Evolutionary conservation across 129 eudicot genomes (phyloP), one percentile per base, ranked within the genome.

Genomic region (Kitagawia praeruptora): DNA sequence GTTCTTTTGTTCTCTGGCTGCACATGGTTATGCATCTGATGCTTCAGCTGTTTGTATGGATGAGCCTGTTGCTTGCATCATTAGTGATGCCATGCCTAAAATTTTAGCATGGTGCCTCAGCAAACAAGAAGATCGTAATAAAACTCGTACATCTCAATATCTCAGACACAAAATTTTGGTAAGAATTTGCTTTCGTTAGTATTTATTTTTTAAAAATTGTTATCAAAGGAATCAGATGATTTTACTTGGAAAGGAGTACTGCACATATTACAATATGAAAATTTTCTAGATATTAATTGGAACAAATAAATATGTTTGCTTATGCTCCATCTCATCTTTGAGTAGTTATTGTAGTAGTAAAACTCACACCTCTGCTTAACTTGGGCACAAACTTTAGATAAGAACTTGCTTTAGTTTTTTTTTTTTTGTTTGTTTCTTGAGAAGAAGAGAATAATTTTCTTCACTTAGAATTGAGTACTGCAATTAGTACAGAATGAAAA

Each of bases 121-220:
- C 3, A 77, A 78, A 46, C 84, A 75, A 28, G 81, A 79, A 75
- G 77, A 78, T 40, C 41, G 19, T 69, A 53, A 70, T 28, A 25
- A 54, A 56, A 41, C 44, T 27, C 12, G 76, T 47, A 84, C 84
- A 38, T 85, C 84, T 78, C 83, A 76, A 18, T 91, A 91, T 77
- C 58, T 87, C 58, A 90, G 82, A 74, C 93, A 91, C 85, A 94
- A 94, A 83, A 75, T 87, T 78, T 80, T 94, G 96, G 98, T 94
- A 91, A 73, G 84, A 31, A 76, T 58, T 37, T 45, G 37, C 64
- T 34, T 73, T 37, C 6, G 25, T 71, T 49, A 49, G 54, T 75
- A 9, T 28, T 64, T 0, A 9, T 28, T 12, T 28, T 58, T 44
- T 56, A 7, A 44, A 9, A 44, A 1, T 53, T 47, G 42, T 40